Evolutionary conservation across 2,329 filamentous ascomycete genomes (phyloP).

Genomic region (Rutstroemia sydowiana): DNA sequence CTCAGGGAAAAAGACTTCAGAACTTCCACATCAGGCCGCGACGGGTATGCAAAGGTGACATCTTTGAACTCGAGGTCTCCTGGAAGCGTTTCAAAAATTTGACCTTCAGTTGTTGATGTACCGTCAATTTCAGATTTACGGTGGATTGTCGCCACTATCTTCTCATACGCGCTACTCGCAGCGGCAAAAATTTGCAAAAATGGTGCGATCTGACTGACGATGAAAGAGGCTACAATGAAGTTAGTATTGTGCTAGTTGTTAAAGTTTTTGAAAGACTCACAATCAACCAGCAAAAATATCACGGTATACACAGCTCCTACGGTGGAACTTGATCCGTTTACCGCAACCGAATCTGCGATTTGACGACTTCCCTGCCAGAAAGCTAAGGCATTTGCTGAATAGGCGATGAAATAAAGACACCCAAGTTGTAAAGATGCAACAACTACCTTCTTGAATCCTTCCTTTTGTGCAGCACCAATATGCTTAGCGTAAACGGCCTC

Average conservation of each 20-base stretch:
- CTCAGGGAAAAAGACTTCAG: conserved; percentile 25
- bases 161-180: background rate
- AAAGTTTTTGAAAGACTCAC: conserved; percentile 29
- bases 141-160: background rate
- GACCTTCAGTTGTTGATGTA: conserved; percentile 19
- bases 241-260: background rate
- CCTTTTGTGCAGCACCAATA: conserved; percentile 28
- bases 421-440: conserved; percentile 42
- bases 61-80: background rate
- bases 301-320: conserved; percentile 35
- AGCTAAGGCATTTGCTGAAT: conserved; percentile 45
- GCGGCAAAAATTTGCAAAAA: conserved; percentile 4
- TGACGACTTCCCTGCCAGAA: conserved; percentile 45
- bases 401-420: conserved; percentile 28
- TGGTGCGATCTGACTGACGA: conserved; percentile 4
- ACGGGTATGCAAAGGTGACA: conserved; percentile 34
- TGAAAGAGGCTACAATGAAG: background rate
- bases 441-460: conserved; percentile 42
- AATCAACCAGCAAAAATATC: conserved; percentile 43
- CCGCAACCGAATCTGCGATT: conserved; percentile 34
- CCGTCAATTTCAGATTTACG: background rate
- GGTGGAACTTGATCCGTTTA: conserved; percentile 8
- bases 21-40: conserved; percentile 22
- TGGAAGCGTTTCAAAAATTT: background rate
- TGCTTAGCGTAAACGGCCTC: background rate